These are phyloP conservation scores for Climacium dendroides DNA, from an alignment of 225 moss, liverwort and hornwort species.

Conservation along the genomic window DNA sequence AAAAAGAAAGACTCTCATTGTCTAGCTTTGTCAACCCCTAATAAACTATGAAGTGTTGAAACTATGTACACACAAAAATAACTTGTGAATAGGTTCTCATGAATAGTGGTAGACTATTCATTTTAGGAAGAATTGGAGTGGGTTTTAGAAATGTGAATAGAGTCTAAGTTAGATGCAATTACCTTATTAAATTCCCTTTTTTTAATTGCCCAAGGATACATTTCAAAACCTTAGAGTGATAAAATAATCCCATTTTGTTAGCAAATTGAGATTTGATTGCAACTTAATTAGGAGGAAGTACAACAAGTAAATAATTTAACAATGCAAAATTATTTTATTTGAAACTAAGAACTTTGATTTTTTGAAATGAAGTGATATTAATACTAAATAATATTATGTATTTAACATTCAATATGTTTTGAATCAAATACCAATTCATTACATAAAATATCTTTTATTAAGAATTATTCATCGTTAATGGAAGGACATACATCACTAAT, in stretches of 20 bases:
- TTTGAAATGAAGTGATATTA: neutral
- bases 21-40: no score
- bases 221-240: neutral
- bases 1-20: neutral
- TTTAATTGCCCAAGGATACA: no score
- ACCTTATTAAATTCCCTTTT: no score
- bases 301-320: neutral
- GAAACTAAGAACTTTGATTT: neutral
- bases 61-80: accelerated
- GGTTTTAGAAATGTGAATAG: neutral
- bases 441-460: neutral
- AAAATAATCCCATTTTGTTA: no score
- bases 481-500: neutral
- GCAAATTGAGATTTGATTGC: neutral
- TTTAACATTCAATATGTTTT: neutral
- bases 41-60: neutral
- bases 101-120: neutral
- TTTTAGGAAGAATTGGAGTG: neutral
- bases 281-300: neutral
- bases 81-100: neutral
- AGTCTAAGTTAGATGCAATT: neutral
- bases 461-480: neutral
- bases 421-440: neutral
- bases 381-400: neutral
- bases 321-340: neutral